Evolutionary conservation across 306 rosid genomes (phyloP), one percentile per base, ranked within the genome.

Genomic region (Prosopis cineraria): DNA sequence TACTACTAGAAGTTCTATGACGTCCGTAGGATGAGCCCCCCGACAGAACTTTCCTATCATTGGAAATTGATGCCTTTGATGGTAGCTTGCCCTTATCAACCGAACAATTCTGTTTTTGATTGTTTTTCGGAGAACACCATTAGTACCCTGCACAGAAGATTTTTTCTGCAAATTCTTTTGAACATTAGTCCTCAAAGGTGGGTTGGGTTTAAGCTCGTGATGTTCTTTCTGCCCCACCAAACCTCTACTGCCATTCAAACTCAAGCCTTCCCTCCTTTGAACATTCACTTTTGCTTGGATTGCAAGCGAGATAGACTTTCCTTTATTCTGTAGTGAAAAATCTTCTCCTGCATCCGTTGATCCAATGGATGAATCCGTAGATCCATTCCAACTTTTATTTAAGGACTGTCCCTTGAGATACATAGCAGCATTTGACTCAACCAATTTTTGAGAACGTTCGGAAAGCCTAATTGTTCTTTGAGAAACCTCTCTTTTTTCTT

Each of bases 241-340:
- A 83, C 70, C 88, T 85, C 87, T 89, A 45, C 79, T 84, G 72
- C 83, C 79, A 63, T 68, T 87, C 80, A 78, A 62, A 84, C 73
- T 91, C 82, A 90, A 87, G 65, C 94, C 91, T 87, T 93, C 97
- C 80, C 98, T 74, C 90, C 78, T 88, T 75, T 90, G 98, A 81
- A 95, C 98, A 84, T 95, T 95, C 80, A 92, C 98, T 81, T 95
- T 95, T 73, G 98, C 98, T 83, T 95, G 98, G 78, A 95, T 79
- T 52, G 98, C 98, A 80, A 95, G 98, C 2, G 98, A 95, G 74
- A 95, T 76, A 50, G 98, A 95, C 85, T 84, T 92, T 60, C 93
- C 95, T 56, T 86, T 91, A 45, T 67, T 85, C 81, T 71, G 87
- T 62, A 70, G 74, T 70, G 87, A 78, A 73, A 80, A 73, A 11